Conservation (phyloP, 2,329 filamentous ascomycete species). For the Hansfordia pulvinata region DNA sequence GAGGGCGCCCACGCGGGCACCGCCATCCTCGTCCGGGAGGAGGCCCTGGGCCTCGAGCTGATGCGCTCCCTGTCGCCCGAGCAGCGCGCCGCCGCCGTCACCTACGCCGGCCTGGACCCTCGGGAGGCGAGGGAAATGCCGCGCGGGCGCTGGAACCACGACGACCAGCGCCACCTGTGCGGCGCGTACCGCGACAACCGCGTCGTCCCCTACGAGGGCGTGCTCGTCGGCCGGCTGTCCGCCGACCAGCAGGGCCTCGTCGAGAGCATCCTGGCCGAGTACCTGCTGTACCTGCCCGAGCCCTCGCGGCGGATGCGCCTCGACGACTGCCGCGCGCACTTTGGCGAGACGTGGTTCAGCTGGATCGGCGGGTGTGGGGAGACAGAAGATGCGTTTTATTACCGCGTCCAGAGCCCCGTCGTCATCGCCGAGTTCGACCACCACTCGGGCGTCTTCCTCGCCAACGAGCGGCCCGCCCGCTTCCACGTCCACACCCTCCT, state of each 20-base stretch:
- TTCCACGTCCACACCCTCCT: constrained; percentile 70
- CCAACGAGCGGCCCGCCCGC: constrained; percentile 58
- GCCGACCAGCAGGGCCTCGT: constrained; percentile 37
- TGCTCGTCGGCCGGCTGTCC: constrained; percentile 36
- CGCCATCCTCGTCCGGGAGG: constrained; percentile 51
- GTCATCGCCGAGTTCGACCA: constrained; percentile 68
- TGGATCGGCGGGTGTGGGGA: constrained; percentile 63
- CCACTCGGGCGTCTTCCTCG: constrained; percentile 66
- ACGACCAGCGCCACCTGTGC: constrained; percentile 66
- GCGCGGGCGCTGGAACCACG: constrained; percentile 60
- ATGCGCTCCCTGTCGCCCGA: constrained; percentile 48
- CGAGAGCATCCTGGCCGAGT: constrained; percentile 46
- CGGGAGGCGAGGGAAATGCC: no score
- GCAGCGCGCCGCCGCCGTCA: constrained; percentile 34
- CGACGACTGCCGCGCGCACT: constrained; percentile 36
- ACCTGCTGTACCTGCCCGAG: constrained; percentile 53
- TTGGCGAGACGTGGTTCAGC: constrained; percentile 62
- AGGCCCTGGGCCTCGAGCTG: constrained; percentile 47
- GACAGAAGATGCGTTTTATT: constrained; percentile 64
- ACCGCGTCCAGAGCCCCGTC: constrained; percentile 63
- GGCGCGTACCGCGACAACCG: constrained; percentile 71
- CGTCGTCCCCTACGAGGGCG: constrained; percentile 60
- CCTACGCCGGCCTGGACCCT: constrained; percentile 49
- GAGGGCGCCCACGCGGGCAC: constrained; percentile 47
- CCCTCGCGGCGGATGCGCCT: constrained; percentile 39